A percentile compares a stretch with the other conserved stretches of the same genome.
These are phyloP conservation scores for Penicillium sp. DNA, from an alignment of 2,329 filamentous ascomycete genomes.

Conservation along the genomic window DNA sequence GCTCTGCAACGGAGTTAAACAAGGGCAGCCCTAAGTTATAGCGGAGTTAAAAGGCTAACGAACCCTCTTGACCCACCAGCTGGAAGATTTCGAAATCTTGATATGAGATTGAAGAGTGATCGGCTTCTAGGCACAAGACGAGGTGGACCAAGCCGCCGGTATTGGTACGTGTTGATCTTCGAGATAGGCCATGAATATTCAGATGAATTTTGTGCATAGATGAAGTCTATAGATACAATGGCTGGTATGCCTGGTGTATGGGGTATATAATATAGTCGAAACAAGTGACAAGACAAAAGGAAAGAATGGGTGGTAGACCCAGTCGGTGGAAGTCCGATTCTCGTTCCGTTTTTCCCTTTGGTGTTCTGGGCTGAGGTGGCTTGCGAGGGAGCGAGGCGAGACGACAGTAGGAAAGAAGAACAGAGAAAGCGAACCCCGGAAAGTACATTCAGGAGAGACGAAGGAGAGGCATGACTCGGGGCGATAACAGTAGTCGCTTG, in stretches of 20 bases:
- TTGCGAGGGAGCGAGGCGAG: not conserved
- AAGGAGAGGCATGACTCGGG: conserved; percentile 30
- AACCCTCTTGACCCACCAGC: too few relatives aligned
- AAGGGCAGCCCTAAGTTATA: too few relatives aligned
- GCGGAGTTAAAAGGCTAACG: too few relatives aligned
- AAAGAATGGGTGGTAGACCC: not conserved
- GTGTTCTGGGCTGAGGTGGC: not conserved
- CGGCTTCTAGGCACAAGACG: too few relatives aligned
- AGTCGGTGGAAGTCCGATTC: not conserved
- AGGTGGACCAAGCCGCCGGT: too few relatives aligned
- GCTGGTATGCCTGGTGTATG: conserved; percentile 1
- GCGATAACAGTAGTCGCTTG: conserved; percentile 38
- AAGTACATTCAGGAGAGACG: conserved; percentile 17
- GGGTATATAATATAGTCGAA: conserved; percentile 3
- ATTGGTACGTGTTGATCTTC: too few relatives aligned
- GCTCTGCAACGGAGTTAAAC: too few relatives aligned
- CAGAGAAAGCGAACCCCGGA: not conserved
- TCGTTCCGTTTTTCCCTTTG: not conserved
- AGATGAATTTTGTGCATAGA: not conserved
- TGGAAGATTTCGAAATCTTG: too few relatives aligned
- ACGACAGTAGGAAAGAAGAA: not conserved
- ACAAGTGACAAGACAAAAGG: not conserved
- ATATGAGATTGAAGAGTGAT: too few relatives aligned
- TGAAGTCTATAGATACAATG: conserved; percentile 6
- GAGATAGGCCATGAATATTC: too few relatives aligned